These are phyloP conservation scores for Aspergillus floridensis DNA, from an alignment of 2,329 filamentous ascomycete species.

Conservation along the genomic window DNA sequence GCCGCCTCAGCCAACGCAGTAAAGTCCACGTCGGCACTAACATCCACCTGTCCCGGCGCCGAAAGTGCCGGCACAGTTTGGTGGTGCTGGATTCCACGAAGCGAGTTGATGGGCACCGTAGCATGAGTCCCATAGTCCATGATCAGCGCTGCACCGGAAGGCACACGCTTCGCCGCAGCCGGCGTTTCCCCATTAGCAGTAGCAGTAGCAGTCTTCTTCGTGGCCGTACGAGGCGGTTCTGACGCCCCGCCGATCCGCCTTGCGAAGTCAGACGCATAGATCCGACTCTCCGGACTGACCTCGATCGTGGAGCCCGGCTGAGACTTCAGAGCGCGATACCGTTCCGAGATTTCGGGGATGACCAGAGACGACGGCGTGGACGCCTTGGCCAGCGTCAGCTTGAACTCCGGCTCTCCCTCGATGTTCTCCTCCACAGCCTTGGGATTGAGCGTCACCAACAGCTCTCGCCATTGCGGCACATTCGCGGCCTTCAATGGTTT, in stretches of 20 bases:
- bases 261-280: constrained; percentile 79
- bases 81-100: constrained; percentile 84
- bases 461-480: constrained; percentile 72
- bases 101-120: constrained; percentile 79
- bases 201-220: constrained; percentile 13
- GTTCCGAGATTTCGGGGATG: constrained; percentile 75
- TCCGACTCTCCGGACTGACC: constrained; percentile 80
- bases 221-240: constrained; percentile 26
- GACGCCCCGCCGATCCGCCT: constrained; percentile 72
- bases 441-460: constrained; percentile 70
- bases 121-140: constrained; percentile 85
- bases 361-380: constrained; percentile 81
- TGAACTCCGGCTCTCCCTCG: constrained; percentile 71
- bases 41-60: constrained; percentile 76
- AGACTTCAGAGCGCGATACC: constrained; percentile 72
- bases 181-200: constrained; percentile 10
- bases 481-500: constrained; percentile 40
- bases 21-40: constrained; percentile 94
- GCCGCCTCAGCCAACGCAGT: constrained; percentile 79
- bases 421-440: constrained; percentile 52
- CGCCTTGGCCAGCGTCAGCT: constrained; percentile 72
- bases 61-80: constrained; percentile 73
- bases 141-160: constrained; percentile 86
- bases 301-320: constrained; percentile 73
- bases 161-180: constrained; percentile 54